Conservation (phyloP, 768 basidiomycete genomes). For the Lepiota venenata region DNA sequence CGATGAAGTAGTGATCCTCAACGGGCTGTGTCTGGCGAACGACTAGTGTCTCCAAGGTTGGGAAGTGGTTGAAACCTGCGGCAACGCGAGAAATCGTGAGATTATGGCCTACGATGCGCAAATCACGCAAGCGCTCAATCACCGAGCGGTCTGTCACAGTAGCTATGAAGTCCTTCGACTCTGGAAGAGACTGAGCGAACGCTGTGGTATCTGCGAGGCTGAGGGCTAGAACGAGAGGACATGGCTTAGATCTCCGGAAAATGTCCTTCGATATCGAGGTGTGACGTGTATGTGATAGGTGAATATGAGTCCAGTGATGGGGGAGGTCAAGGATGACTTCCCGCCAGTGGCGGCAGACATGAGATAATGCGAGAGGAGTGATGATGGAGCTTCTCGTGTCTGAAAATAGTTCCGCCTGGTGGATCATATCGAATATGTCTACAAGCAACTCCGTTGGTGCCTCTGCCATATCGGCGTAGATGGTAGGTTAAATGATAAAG, state of each 20-base stretch:
- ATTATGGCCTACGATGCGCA: neutral
- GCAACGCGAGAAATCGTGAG: neutral
- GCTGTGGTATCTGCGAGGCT: neutral
- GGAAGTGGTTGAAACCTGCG: neutral
- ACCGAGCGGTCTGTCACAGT: constrained; percentile 1
- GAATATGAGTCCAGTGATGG: constrained; percentile 4
- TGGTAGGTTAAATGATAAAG: neutral
- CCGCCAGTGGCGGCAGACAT: constrained; percentile 3
- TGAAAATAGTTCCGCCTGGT: constrained; percentile 1
- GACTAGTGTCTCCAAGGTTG: constrained; percentile 5
- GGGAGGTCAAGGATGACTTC: constrained; percentile 4
- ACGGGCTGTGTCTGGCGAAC: neutral
- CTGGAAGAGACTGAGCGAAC: neutral
- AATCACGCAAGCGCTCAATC: neutral
- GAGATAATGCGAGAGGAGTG: constrained; percentile 1
- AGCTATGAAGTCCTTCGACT: neutral
- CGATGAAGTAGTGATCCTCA: neutral
- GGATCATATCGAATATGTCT: constrained; percentile 4
- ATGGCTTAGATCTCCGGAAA: neutral
- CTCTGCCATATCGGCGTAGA: neutral
- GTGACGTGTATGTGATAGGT: constrained; percentile 3
- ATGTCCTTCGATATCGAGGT: neutral
- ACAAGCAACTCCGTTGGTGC: constrained; percentile 4
- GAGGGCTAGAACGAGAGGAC: neutral
- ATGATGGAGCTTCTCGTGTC: constrained; percentile 1